Evolutionary conservation across 192 early-diverging fungal species (phyloP).

Genomic region (Phycomyces nitens): DNA sequence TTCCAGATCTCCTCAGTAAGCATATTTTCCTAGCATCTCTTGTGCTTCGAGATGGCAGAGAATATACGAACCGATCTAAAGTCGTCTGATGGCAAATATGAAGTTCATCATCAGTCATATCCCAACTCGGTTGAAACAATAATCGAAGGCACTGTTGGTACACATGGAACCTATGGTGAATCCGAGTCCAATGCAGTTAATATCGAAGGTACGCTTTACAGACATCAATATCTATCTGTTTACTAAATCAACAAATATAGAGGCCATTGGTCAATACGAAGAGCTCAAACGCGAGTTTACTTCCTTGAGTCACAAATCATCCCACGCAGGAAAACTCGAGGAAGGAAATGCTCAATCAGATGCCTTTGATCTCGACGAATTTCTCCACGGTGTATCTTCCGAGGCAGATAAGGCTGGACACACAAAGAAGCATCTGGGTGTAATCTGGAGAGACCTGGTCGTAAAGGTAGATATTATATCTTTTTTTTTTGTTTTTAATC

Average conservation of each 20-base stretch:
- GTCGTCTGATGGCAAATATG: no score
- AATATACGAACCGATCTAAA: no score
- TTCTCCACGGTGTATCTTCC: slow-evolving; percentile 10
- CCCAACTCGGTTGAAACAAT: no score
- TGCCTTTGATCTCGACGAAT: slow-evolving; percentile 16
- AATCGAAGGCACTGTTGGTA: no score
- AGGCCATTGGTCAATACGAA: slow-evolving; percentile 13
- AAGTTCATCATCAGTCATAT: no score
- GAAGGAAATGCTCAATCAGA: slow-evolving; percentile 11
- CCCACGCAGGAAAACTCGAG: neutral
- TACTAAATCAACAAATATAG: no score
- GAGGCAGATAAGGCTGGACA: slow-evolving; percentile 9
- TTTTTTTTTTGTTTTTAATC: no score
- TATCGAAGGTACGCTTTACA: slow-evolving; percentile 31
- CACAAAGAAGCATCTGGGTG: slow-evolving; percentile 24
- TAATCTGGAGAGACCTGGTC: slow-evolving; percentile 38
- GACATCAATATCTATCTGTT: no score
- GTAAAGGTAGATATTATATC: slow-evolving; percentile 13
- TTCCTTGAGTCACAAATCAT: slow-evolving; percentile 4
- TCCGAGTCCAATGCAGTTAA: slow-evolving; percentile 26
- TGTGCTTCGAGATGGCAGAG: no score
- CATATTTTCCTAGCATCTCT: no score
- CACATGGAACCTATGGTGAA: slow-evolving; percentile 21
- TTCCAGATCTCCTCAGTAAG: no score
- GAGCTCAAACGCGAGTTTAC: slow-evolving; percentile 17